A percentile compares a stretch with the other conserved stretches of the same genome.
Evolutionary conservation across 805 yeast species (phyloP).

Genomic region (Barnettozyma salicaria): DNA sequence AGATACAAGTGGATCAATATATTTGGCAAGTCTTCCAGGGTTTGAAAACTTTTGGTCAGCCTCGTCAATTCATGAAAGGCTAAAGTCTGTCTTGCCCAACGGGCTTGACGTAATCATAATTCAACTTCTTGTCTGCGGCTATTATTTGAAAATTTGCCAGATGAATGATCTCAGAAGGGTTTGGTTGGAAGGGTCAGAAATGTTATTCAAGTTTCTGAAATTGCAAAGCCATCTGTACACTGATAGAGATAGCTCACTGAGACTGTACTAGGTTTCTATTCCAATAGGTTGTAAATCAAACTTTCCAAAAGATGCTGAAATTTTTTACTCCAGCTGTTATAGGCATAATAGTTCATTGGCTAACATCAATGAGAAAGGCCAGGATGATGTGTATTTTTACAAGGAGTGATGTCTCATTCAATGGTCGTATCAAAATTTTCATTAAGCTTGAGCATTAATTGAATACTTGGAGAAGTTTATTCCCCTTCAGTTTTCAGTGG

Average conservation of each 20-base stretch:
- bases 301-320: constrained; percentile 6
- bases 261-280: constrained; percentile 6
- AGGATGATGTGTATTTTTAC: not conserved
- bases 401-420: not conserved
- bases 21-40: constrained; percentile 2
- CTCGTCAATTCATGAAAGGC: constrained; percentile 1
- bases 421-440: constrained; percentile 3
- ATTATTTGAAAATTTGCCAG: constrained; percentile 3
- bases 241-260: constrained; percentile 4
- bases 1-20: not conserved
- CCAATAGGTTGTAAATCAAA: constrained; percentile 7
- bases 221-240: constrained; percentile 4
- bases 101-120: constrained; percentile 3
- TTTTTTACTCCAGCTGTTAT: constrained; percentile 6
- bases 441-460: constrained; percentile 5
- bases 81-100: constrained; percentile 1
- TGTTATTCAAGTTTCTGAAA: constrained; percentile 2
- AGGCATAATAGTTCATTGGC: constrained; percentile 6
- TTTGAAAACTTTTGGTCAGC: constrained; percentile 8
- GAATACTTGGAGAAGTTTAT: constrained; percentile 5
- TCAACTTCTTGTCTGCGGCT: constrained; percentile 3
- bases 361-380: constrained; percentile 6
- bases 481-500: constrained; percentile 8
- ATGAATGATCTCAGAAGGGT: constrained; percentile 1
- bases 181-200: constrained; percentile 5